phyloP scores from a whole-genome alignment of 2,329 filamentous ascomycete species.

The Madurella fahalii region DNA sequence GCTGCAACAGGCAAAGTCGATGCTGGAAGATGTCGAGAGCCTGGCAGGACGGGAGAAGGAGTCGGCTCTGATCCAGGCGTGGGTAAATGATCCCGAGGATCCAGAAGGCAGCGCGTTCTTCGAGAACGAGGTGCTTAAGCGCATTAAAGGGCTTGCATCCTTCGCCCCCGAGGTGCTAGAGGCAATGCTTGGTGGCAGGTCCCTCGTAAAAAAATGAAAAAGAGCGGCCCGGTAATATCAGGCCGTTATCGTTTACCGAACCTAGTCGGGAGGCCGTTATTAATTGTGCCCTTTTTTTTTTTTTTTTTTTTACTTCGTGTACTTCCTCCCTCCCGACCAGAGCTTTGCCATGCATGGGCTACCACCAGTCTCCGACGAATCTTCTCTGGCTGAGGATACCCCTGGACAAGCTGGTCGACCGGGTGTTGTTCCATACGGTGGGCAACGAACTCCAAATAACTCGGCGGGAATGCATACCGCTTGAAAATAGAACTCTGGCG shows the following conservation, averaged over 20 bases:
- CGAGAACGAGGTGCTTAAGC: conserved; percentile 44
- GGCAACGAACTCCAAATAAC: conserved; percentile 16
- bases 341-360: neutral
- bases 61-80: conserved; percentile 40
- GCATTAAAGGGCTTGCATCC: conserved; percentile 43
- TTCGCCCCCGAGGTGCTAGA: conserved; percentile 44
- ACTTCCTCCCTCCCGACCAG: conserved; percentile 3
- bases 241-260: neutral
- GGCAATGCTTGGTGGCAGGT: conserved; percentile 33
- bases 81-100: conserved; percentile 39
- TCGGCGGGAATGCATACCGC: conserved; percentile 26
- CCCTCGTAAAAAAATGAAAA: conserved; percentile 9
- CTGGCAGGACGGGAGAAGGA: conserved; percentile 45
- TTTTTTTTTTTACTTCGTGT: too few relatives aligned
- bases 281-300: neutral
- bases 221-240: neutral
- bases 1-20: conserved; percentile 39
- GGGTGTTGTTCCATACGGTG: neutral
- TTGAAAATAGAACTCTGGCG: conserved; percentile 12
- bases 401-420: neutral
- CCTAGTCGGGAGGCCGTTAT: neutral
- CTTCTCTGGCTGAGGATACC: neutral
- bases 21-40: conserved; percentile 47
- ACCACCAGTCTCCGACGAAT: neutral
- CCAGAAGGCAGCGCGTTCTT: conserved; percentile 45